Percentiles rank a stretch among this genome's conserved stretches.
Conservation (phyloP, 139 green algal species). For the Coelastrella sp. region DNA sequence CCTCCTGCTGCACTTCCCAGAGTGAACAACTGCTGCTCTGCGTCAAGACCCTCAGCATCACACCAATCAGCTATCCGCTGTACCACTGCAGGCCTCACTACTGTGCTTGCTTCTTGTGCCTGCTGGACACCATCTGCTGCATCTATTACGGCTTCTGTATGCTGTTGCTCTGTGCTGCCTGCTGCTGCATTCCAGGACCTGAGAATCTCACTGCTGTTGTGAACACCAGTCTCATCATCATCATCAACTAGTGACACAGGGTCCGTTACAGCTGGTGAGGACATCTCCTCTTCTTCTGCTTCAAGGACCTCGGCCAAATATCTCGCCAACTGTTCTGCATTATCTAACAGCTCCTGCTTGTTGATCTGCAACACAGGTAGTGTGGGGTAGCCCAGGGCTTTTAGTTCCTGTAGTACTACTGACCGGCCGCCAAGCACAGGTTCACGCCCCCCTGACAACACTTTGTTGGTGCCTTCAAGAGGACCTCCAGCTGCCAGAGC, state of each 20-base stretch:
- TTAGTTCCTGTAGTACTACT: slow-evolving; percentile 35
- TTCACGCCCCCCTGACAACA: not conserved
- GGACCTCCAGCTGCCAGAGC: slow-evolving; percentile 59
- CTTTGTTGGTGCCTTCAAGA: not conserved
- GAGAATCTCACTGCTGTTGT: not conserved
- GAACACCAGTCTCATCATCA: not conserved
- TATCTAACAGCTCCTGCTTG: not conserved
- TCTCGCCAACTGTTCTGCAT: not conserved
- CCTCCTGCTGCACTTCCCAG: not conserved
- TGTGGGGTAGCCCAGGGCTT: slow-evolving; percentile 49
- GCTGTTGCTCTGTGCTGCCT: not conserved
- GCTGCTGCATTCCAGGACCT: slow-evolving; percentile 9
- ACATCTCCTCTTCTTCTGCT: not conserved
- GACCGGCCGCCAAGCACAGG: slow-evolving; percentile 5
- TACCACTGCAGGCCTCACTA: not conserved
- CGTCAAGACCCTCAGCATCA: not conserved
- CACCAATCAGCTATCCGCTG: not conserved
- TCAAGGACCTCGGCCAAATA: not conserved
- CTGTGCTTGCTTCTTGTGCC: not conserved
- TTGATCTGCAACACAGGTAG: slow-evolving; percentile 43
- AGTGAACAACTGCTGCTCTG: slow-evolving; percentile 30
- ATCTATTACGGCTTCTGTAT: not conserved
- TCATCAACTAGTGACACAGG: not conserved
- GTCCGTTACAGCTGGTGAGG: not conserved
- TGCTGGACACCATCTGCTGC: not conserved